phyloP scores from a whole-genome alignment of 1,284 basidiomycete genomes.

The Wallemia mellicola region DNA sequence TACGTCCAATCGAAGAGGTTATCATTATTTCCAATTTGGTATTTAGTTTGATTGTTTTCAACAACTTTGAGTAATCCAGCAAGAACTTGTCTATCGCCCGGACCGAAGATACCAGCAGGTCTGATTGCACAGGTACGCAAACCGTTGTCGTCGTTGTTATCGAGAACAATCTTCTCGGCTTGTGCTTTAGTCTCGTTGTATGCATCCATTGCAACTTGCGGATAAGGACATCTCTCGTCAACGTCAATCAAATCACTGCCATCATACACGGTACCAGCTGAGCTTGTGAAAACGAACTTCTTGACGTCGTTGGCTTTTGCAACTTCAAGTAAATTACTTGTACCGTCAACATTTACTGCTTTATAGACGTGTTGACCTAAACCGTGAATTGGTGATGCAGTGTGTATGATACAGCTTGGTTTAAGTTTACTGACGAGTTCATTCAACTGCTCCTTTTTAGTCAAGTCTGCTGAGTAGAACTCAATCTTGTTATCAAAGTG shows the following conservation, averaged over 20 bases:
- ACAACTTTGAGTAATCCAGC: slow-evolving; percentile 51
- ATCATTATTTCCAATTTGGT: slow-evolving; percentile 76
- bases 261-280: slow-evolving; percentile 73
- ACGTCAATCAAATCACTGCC: slow-evolving; percentile 44
- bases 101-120: slow-evolving; percentile 89
- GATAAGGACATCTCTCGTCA: slow-evolving; percentile 61
- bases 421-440: slow-evolving; percentile 39
- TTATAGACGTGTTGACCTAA: slow-evolving; percentile 43
- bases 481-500: slow-evolving; percentile 22
- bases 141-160: slow-evolving; percentile 39
- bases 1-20: slow-evolving; percentile 97
- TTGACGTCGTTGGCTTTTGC: slow-evolving; percentile 37
- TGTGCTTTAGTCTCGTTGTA: slow-evolving; percentile 93
- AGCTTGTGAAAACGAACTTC: slow-evolving; percentile 85
- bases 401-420: slow-evolving; percentile 63
- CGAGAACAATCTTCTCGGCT: slow-evolving; percentile 55
- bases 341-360: slow-evolving; percentile 84
- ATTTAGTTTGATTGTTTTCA: slow-evolving; percentile 51
- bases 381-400: slow-evolving; percentile 62
- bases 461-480: slow-evolving; percentile 63
- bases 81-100: slow-evolving; percentile 71
- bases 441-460: slow-evolving; percentile 36
- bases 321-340: slow-evolving; percentile 52
- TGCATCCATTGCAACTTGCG: slow-evolving; percentile 47
- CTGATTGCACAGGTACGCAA: slow-evolving; percentile 67